These are phyloP conservation scores for Albifimbria verrucaria DNA, from an alignment of 2,329 filamentous ascomycete genomes.

Conservation along the genomic window DNA sequence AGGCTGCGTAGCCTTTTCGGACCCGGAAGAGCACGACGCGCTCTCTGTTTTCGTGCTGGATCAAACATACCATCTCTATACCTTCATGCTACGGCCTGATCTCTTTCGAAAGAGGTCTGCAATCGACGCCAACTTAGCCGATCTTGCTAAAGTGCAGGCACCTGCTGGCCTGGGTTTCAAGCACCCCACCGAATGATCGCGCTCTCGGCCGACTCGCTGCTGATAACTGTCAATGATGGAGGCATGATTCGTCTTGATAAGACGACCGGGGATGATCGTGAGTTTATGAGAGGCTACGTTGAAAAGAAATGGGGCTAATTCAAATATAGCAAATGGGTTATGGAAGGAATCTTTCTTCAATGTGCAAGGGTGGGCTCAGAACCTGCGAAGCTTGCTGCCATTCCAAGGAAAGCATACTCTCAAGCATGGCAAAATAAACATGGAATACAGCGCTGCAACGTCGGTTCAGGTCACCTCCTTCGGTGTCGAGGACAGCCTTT, in stretches of 20 bases:
- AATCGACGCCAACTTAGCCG: constrained; percentile 69
- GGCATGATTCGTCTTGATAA: constrained; percentile 69
- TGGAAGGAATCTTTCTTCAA: constrained; percentile 75
- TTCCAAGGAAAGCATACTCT: constrained; percentile 64
- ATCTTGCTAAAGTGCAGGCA: constrained; percentile 71
- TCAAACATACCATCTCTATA: constrained; percentile 74
- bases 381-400: constrained; percentile 62
- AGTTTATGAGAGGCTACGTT: constrained; percentile 16
- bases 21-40: constrained; percentile 73
- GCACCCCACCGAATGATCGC: constrained; percentile 79
- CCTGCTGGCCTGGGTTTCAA: constrained; percentile 75
- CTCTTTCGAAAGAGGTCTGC: constrained; percentile 70
- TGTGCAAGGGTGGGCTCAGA: constrained; percentile 68
- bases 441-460: constrained; percentile 66
- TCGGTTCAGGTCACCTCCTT: constrained; percentile 55
- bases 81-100: constrained; percentile 76
- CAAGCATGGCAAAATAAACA: constrained; percentile 58
- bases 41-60: constrained; percentile 79
- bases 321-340: constrained; percentile 12
- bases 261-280: constrained; percentile 45
- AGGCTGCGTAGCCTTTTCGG: constrained; percentile 78
- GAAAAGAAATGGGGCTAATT: neutral
- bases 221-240: constrained; percentile 79
- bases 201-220: constrained; percentile 66
- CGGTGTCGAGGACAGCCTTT: constrained; percentile 47